Evolutionary conservation across 768 basidiomycete species (phyloP).

Genomic region (Floccularia luteovirens): DNA sequence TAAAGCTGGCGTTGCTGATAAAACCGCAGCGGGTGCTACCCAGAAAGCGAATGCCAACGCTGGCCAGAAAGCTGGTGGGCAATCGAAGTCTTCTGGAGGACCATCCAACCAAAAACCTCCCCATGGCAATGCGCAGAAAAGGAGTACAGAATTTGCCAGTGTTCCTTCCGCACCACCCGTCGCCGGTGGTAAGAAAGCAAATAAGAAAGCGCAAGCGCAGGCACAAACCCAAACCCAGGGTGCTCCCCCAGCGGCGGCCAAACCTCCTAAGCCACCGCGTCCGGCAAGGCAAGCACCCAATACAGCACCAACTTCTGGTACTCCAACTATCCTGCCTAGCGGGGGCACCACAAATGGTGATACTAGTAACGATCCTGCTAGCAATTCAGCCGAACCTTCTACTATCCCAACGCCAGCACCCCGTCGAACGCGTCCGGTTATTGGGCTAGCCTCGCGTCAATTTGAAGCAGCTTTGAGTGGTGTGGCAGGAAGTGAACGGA

Average conservation of each 20-base stretch:
- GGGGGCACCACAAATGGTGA: constrained; percentile 5
- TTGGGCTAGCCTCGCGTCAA: constrained; percentile 59
- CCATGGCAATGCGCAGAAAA: no score
- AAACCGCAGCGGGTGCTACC: neutral
- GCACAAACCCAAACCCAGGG: no score
- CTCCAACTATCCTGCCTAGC: constrained; percentile 5
- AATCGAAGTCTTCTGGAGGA: constrained; percentile 8
- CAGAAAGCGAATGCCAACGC: constrained; percentile 18
- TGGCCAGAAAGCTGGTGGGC: constrained; percentile 8
- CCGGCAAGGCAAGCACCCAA: constrained; percentile 4
- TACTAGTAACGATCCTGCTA: constrained; percentile 5
- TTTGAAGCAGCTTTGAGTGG: constrained; percentile 69
- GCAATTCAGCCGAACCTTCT: constrained; percentile 10
- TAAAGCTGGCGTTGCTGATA: neutral
- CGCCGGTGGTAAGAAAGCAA: no score
- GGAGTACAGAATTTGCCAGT: no score
- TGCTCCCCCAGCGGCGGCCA: no score
- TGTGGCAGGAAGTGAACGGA: constrained; percentile 27
- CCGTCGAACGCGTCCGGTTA: constrained; percentile 46
- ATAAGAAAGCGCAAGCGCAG: no score
- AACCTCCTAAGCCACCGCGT: constrained; percentile 13
- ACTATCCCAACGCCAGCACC: constrained; percentile 14
- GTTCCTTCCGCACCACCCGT: no score
- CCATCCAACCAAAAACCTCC: no score
- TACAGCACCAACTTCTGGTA: constrained; percentile 7